Evolutionary conservation across 2,329 filamentous ascomycete species (phyloP), one percentile per base, ranked within the genome.

Genomic region (Ophiostoma himal-ulmi): DNA sequence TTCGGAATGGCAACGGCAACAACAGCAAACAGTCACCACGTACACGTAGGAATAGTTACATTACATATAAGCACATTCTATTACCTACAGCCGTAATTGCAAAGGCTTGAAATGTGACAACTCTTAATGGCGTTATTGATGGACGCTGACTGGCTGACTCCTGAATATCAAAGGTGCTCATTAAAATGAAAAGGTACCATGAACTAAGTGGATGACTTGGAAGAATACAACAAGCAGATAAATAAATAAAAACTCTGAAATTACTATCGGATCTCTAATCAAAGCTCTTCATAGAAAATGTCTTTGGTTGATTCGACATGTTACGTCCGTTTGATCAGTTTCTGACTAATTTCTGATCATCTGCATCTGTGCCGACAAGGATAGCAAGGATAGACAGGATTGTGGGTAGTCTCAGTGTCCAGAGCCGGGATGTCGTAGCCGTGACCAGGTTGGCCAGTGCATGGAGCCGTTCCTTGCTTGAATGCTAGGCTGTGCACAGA

Each of bases 371-470:
- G 48, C 20, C 22, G 52, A 26, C 52, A 22, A 30, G 52, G 52
- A 48, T 48, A 44, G 41, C 41, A 44, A 44, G 1, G 41, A 13
- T 17, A 44, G 39, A 44, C 14, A 48, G 41, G 44, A n/a, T 48
- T 30, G 30, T 30, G 30, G 30, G 30, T 30, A 30, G 37, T 39
- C 37, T 39, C 37, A 13, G 37, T 39, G 30, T 30, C 3, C 30
- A 30, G 30, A 30, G 30, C 30, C 30, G 14, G 41, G 41, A 44
- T 44, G 41, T 17, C 41, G 30, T 30, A 30, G 30, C 30, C 30
- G 39, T 44, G 48, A 54, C 48, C 48, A 54, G 52, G 22, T 30
- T 57, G 52, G 52, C n/a, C 52, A 57, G 52, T 57, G 52, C 44
- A 48, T 48, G 44, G 44, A 48, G 44, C 44, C 44, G 44, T 48